Percentiles rank a stretch among this genome's conserved stretches.
Conservation (phyloP, 768 basidiomycete species). For the Holtermannia corniformis region DNA sequence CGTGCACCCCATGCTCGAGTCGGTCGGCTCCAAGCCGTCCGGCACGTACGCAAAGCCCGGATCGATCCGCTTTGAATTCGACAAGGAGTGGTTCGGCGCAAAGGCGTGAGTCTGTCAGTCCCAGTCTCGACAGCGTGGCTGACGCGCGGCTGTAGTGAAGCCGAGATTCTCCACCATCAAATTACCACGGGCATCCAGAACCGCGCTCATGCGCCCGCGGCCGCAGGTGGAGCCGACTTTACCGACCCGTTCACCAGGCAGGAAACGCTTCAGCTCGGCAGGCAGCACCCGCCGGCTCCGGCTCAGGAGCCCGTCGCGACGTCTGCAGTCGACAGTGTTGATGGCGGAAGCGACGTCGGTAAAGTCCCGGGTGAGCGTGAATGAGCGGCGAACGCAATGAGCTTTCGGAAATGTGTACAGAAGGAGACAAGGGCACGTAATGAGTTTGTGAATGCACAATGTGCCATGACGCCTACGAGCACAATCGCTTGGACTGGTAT, state of each 20-base stretch:
- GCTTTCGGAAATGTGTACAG: no score
- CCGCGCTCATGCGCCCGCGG: neutral
- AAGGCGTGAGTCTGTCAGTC: conserved; percentile 26
- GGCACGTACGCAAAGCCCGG: conserved; percentile 20
- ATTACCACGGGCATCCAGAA: conserved; percentile 19
- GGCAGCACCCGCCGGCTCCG: neutral
- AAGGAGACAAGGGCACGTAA: no score
- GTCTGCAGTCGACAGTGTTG: no score
- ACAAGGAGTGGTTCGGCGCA: conserved; percentile 40
- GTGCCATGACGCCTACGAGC: no score
- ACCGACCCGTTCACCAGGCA: neutral
- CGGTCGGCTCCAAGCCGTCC: conserved; percentile 1
- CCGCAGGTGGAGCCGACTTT: neutral
- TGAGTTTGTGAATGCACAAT: no score
- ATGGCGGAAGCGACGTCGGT: no score
- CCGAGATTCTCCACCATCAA: conserved; percentile 31
- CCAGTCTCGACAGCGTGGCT: conserved; percentile 1
- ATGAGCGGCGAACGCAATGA: neutral
- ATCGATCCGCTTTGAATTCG: conserved; percentile 35
- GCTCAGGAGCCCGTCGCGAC: no score
- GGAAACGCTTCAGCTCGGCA: neutral
- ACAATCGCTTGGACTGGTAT: no score
- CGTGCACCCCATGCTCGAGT: conserved; percentile 10
- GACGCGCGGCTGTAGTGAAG: conserved; percentile 21
- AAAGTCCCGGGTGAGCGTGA: neutral